Evolutionary conservation across 768 basidiomycete genomes (phyloP), one percentile per base, ranked within the genome.

Genomic region (Lactarius psammicola): DNA sequence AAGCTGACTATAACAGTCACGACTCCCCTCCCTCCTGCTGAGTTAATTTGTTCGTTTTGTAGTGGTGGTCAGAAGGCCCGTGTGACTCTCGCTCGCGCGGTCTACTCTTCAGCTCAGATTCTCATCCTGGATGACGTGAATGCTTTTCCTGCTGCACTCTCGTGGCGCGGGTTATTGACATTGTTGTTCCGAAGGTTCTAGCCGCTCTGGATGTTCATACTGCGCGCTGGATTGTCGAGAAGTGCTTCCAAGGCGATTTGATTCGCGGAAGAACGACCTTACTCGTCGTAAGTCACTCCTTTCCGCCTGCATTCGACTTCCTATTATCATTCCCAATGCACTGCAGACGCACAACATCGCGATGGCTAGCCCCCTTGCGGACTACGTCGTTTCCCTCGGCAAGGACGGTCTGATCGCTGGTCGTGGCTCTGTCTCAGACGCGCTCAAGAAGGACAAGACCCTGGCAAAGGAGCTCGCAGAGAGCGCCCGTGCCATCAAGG

Each of bases 41-140:
- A 66, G 30, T 30, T 6, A 56, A n/a, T 49, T 9, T 17, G 28
- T 31, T 23, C 17, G 34, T 17, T 49, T 36, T 17, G 26, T 23
- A 80, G 78, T 69, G 85, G 85, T 36, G 85, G 85, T 38, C 85
- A 86, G 72, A 85, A 87, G 78, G 85, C 78, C 72, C 72, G 86
- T 34, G 75, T 87, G 49, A 83, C 83, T 1, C 75, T 86, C 28
- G 86, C 86, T 3, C 77, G 86, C 10, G 85, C 86, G 0, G 75
- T 87, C 1, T 88, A 88, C 72, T 84, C 83, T 2, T 75, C 75
- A n/a, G 85, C 90, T 0, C 74, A 84, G 30, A 84, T 86, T 20
- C 71, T 94, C 7, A 74, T 94, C 13, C 75, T 92, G 49, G 91
- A 94, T 70, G 90, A 92, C 71, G 84, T 90, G 26, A 51, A 72